These are phyloP conservation scores for Ophiocordyceps robertsii DNA, from an alignment of 2,329 filamentous ascomycete genomes.

Conservation along the genomic window DNA sequence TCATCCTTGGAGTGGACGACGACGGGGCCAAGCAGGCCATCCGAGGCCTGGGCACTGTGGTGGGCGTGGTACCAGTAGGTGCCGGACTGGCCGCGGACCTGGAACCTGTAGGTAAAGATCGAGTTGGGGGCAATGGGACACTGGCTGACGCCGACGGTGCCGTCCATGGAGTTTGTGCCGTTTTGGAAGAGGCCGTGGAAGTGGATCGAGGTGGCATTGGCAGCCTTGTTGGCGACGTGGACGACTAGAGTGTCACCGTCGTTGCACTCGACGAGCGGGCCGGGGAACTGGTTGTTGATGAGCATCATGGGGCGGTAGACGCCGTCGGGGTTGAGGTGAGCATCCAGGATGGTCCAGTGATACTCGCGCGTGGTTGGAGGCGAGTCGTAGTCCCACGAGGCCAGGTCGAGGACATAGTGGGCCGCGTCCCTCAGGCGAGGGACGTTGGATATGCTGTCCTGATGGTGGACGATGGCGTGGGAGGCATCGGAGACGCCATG, in stretches of 20 bases:
- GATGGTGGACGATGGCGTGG: slow-evolving; percentile 5
- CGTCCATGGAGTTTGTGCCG: slow-evolving; percentile 63
- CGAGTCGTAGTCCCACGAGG: slow-evolving; percentile 39
- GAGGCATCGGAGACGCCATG: neutral
- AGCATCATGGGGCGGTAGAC: slow-evolving; percentile 46
- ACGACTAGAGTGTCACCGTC: slow-evolving; percentile 60
- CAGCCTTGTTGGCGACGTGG: slow-evolving; percentile 52
- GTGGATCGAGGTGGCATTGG: slow-evolving; percentile 55
- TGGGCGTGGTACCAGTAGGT: slow-evolving; percentile 54
- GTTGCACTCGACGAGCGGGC: slow-evolving; percentile 59
- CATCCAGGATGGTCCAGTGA: slow-evolving; percentile 46
- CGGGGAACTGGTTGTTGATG: slow-evolving; percentile 63
- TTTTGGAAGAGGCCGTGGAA: slow-evolving; percentile 72
- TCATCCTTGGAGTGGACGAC: slow-evolving; percentile 47
- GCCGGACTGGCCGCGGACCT: slow-evolving; percentile 35
- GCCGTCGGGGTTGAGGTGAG: slow-evolving; percentile 46
- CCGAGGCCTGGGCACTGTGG: slow-evolving; percentile 48
- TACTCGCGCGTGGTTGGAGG: slow-evolving; percentile 39
- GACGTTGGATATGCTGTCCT: slow-evolving; percentile 9
- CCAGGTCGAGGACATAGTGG: slow-evolving; percentile 42
- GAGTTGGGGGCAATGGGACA: slow-evolving; percentile 51
- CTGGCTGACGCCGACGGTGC: slow-evolving; percentile 52
- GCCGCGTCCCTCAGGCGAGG: slow-evolving; percentile 18
- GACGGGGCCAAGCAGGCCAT: slow-evolving; percentile 54
- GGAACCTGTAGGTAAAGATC: slow-evolving; percentile 55